Evolutionary conservation across 2,329 filamentous ascomycete species (phyloP).

Genomic region (Penicillium sp.): DNA sequence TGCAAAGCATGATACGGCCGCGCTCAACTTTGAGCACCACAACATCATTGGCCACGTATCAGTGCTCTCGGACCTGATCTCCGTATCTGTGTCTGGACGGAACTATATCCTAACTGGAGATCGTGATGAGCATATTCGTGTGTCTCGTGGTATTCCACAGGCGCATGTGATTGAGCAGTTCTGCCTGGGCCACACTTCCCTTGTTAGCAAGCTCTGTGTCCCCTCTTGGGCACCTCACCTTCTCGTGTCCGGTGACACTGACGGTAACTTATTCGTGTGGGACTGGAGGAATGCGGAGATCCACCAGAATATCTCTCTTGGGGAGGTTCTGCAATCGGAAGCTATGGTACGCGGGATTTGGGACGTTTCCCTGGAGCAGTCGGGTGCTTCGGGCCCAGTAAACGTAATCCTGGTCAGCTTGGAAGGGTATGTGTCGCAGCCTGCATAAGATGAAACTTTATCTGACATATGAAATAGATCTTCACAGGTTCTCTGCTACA

Average conservation of each 20-base stretch:
- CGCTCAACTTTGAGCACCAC: slow-evolving; percentile 67
- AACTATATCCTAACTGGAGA: slow-evolving; percentile 67
- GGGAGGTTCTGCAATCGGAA: slow-evolving; percentile 24
- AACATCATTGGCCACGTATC: slow-evolving; percentile 91
- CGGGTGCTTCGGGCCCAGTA: background rate
- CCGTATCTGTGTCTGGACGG: slow-evolving; percentile 51
- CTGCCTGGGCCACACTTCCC: slow-evolving; percentile 84
- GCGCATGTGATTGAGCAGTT: slow-evolving; percentile 84
- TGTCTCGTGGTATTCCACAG: slow-evolving; percentile 79
- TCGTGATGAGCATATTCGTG: slow-evolving; percentile 80
- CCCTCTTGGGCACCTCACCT: slow-evolving; percentile 56
- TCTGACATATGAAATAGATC: slow-evolving; percentile 54
- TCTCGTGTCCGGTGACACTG: slow-evolving; percentile 84
- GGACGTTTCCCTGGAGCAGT: slow-evolving; percentile 33
- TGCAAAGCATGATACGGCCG: slow-evolving; percentile 47
- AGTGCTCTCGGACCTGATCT: slow-evolving; percentile 76
- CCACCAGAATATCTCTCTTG: slow-evolving; percentile 33
- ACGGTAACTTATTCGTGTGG: slow-evolving; percentile 77
- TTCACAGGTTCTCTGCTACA: slow-evolving; percentile 68
- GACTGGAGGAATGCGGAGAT: slow-evolving; percentile 62
- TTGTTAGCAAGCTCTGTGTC: slow-evolving; percentile 74
- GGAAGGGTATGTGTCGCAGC: slow-evolving; percentile 55
- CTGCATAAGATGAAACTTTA: background rate
- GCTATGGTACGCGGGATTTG: slow-evolving; percentile 55
- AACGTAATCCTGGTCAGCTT: slow-evolving; percentile 52